Evolutionary conservation across 2,329 filamentous ascomycete genomes (phyloP).

Genomic region (Penicillium sp.): DNA sequence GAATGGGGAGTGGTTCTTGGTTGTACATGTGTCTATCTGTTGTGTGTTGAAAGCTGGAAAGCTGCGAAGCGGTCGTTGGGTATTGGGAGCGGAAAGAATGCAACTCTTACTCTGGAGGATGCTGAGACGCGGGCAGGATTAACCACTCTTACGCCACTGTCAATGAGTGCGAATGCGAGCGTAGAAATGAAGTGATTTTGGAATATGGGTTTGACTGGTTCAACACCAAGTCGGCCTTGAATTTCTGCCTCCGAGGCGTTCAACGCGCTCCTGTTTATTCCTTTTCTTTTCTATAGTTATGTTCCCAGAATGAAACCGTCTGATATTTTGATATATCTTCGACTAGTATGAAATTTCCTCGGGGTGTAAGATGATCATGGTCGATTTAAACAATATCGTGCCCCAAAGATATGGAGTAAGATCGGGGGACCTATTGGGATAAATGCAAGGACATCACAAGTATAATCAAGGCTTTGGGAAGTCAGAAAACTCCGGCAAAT

Average conservation of each 20-base stretch:
- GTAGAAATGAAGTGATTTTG: conserved; percentile 26
- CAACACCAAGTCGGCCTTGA: conserved; percentile 10
- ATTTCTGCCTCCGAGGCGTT: not conserved
- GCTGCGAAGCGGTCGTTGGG: conserved; percentile 54
- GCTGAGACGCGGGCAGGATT: conserved; percentile 33
- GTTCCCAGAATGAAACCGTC: not conserved
- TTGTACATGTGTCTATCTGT: conserved; percentile 58
- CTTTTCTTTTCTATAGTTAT: not conserved
- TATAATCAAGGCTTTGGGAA: too few relatives aligned
- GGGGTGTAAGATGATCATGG: not conserved
- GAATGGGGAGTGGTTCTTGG: conserved; percentile 68
- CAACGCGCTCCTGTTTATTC: not conserved
- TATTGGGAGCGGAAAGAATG: conserved; percentile 35
- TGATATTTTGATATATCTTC: not conserved
- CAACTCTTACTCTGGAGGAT: conserved; percentile 30
- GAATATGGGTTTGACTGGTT: not conserved
- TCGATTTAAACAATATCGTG: too few relatives aligned
- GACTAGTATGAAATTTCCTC: not conserved
- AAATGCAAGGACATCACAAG: too few relatives aligned
- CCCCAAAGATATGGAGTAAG: too few relatives aligned
- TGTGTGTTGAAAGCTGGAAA: conserved; percentile 64
- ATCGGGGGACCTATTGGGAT: too few relatives aligned
- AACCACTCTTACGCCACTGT: conserved; percentile 18
- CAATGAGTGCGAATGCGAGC: conserved; percentile 28
- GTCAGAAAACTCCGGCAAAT: too few relatives aligned